Base-by-base conservation (phyloP, 1,139 yeast species). In the Yamadazyma membranifaciens region DNA sequence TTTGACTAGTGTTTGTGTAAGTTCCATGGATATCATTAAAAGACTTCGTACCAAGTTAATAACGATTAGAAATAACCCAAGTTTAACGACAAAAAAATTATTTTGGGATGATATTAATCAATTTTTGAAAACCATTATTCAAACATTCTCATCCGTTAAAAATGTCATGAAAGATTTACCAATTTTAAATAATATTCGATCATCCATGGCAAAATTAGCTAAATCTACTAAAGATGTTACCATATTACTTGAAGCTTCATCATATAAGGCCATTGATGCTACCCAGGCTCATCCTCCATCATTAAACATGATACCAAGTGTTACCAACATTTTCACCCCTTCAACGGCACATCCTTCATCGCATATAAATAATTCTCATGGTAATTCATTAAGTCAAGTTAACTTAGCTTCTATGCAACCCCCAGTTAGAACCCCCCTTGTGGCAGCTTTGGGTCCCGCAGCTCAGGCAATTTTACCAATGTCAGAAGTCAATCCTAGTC, bases 161-260 rank as follows among this genome's bases (percentile, higher is more conserved):
- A 78, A 80, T 1, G 80, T 92, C n/a, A 84, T 87, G 76, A 74
- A 76, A 42, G 96, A 87, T 52, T 68, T 88, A 44, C 92, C 95
- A 0, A 75, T 82, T 11, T 69, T 91, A 38, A 83, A 86, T 51
- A 96, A 87, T 43, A 86, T 87, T 3, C 70, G 96, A 45, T 80
- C 87, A 5, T 83, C 87, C 6, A 75, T 91, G 66, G 87, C 96
- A 0, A 78, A 81, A 27, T 67, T 91, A 43, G 89, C 97, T 0
- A 82, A 88, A 47, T 85, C 91, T 4, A 87, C 96, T 2, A 91
- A 91, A 55, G 98, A 91, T 53, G 87, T 91, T 10, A 89, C 97
- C 0, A 81, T 87, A 11, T 70, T 87, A 50, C 64, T 89, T 36
- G 96, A 89, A 55, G 66, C 67, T 5, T 69, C 75, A 0, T 65